Conservation (phyloP, 495 filamentous ascomycete species). For the Hyaloscypha hepaticicola region DNA sequence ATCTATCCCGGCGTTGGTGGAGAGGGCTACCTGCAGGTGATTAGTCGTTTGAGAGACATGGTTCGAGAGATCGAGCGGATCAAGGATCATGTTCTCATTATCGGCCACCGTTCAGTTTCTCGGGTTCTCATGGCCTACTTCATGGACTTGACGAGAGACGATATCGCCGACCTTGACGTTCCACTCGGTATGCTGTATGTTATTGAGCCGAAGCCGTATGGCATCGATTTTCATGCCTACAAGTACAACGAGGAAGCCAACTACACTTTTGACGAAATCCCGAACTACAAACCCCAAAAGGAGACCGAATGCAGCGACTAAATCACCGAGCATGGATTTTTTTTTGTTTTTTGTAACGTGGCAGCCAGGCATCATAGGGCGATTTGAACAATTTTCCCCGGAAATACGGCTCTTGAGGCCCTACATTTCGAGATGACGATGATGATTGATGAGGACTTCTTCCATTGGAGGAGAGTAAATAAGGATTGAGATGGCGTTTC, state of each 20-base stretch:
- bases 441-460: neutral
- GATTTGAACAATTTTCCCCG: neutral
- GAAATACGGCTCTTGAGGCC: neutral
- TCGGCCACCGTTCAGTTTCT: constrained; percentile 86
- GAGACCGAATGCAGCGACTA: constrained; percentile 24
- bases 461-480: neutral
- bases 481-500: neutral
- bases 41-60: constrained; percentile 91
- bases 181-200: constrained; percentile 90
- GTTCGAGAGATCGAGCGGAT: constrained; percentile 96
- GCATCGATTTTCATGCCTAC: constrained; percentile 94
- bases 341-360: neutral
- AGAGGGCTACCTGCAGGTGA: constrained; percentile 94
- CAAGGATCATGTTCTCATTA: constrained; percentile 89
- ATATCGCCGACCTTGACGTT: constrained; percentile 90
- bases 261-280: constrained; percentile 80
- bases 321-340: neutral
- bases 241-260: constrained; percentile 67
- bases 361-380: neutral
- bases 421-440: neutral
- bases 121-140: constrained; percentile 95
- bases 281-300: constrained; percentile 62
- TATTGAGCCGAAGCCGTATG: constrained; percentile 96
- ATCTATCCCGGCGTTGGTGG: constrained; percentile 94
- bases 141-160: constrained; percentile 80